These are phyloP conservation scores for Penicillium psychrosexuale DNA, from an alignment of 2,329 filamentous ascomycete genomes.

Conservation along the genomic window DNA sequence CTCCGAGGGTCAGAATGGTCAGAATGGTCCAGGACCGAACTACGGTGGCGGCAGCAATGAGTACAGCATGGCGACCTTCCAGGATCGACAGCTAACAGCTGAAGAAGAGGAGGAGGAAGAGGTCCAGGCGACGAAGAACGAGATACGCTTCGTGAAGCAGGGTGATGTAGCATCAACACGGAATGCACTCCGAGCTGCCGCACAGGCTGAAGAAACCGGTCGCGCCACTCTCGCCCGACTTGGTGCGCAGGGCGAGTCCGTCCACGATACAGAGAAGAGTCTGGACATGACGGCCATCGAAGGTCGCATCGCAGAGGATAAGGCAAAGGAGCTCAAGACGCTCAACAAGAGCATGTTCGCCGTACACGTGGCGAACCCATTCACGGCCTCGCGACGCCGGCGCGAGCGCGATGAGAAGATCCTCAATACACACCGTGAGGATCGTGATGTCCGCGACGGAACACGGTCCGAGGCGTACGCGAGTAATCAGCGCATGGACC, in stretches of 20 bases:
- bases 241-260: conserved; percentile 72
- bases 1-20: conserved; percentile 21
- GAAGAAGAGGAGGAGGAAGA: conserved; percentile 75
- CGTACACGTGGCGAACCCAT: conserved; percentile 72
- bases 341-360: conserved; percentile 91
- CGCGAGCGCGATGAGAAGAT: conserved; percentile 65
- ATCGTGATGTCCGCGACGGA: conserved; percentile 56
- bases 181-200: conserved; percentile 66
- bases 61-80: conserved; percentile 49
- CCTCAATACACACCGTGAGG: conserved; percentile 61
- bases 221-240: conserved; percentile 69
- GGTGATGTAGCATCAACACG: conserved; percentile 70
- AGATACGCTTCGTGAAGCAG: conserved; percentile 73
- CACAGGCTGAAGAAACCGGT: conserved; percentile 68
- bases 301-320: conserved; percentile 72
- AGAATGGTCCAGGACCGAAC: conserved; percentile 11
- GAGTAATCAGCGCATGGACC: conserved; percentile 58
- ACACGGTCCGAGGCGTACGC: conserved; percentile 55
- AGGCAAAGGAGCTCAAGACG: conserved; percentile 77
- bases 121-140: conserved; percentile 66
- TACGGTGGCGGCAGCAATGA: conserved; percentile 38
- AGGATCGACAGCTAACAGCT: conserved; percentile 73
- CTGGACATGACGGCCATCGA: conserved; percentile 76
- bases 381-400: conserved; percentile 66
- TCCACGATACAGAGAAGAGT: conserved; percentile 79